Evolutionary conservation across 2,329 filamentous ascomycete genomes (phyloP), one percentile per base, ranked within the genome.

Genomic region (Aspergillus thermomutatus): DNA sequence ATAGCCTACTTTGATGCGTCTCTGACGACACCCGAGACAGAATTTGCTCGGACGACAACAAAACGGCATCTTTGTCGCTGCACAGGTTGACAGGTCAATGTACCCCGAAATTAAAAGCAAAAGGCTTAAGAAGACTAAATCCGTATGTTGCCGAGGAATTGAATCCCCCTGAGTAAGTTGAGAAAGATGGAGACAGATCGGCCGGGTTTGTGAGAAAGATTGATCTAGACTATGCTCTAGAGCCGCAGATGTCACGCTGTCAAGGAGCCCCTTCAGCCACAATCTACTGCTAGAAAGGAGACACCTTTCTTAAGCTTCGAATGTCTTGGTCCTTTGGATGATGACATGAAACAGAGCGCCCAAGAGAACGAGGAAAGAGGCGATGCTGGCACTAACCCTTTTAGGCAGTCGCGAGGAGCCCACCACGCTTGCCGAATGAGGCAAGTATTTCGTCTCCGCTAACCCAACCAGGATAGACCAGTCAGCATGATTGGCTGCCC

Each of bases 41-140:
- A 59, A 62, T 46, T 64, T 63, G 52, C 66, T 69, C 1, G 67
- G 66, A 31, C 56, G 62, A 52, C 64, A 60, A 28, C 63, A 64
- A 27, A 64, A 69, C 27, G 66, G 64, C 66, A 69, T 69, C 26
- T 48, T 23, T 11, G 41, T 17, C 41, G 17, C 50, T 28, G 2
- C 31, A 37, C 28, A n/a, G 14, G 31, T 37, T 31, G 28, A 31
- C 11, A 1, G 11, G 14, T 6, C 11, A 4, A 31, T 31, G 28
- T 31, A 28, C 31, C 17, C 31, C 31, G 4, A 4, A 9, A 28
- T 28, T 28, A 9, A 28, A 6, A 14, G 11, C 4, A 34, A 14
- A 17, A 14, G 2, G 11, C 11, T 34, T 3, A 5, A 34, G 1
- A 9, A 17, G 31, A 37, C 1, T 6, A 2, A 4, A 17, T 6